These are phyloP conservation scores for Leccinellum albellum DNA, from an alignment of 768 basidiomycete genomes.

Conservation along the genomic window DNA sequence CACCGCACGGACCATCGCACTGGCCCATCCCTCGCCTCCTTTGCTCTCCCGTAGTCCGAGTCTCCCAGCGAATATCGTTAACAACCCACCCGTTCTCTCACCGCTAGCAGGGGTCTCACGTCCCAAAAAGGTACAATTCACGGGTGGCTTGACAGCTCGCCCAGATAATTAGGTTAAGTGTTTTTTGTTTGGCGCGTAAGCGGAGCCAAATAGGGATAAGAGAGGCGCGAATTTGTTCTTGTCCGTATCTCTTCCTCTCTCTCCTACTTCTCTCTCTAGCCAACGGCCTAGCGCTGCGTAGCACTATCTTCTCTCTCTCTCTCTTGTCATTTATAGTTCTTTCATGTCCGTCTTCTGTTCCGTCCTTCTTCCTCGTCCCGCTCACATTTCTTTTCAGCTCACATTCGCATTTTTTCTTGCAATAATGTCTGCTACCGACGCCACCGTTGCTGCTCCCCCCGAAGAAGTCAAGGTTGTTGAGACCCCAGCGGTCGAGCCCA, in stretches of 20 bases:
- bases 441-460: constrained; percentile 42
- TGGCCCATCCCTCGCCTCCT: background rate
- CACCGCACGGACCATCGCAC: constrained; percentile 29
- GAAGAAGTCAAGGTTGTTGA: constrained; percentile 56
- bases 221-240: constrained; percentile 34
- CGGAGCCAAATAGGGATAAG: constrained; percentile 42
- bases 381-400: constrained; percentile 40
- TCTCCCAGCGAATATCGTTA: background rate
- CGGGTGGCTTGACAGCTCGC: constrained; percentile 11
- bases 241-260: constrained; percentile 45
- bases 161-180: constrained; percentile 31
- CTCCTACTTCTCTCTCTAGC: constrained; percentile 55
- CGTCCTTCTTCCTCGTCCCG: constrained; percentile 1
- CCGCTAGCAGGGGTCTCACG: constrained; percentile 7
- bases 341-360: constrained; percentile 38
- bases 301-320: constrained; percentile 47
- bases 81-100: background rate
- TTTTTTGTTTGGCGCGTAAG: constrained; percentile 39
- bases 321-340: constrained; percentile 54
- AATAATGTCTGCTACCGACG: constrained; percentile 84
- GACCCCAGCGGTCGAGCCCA: constrained; percentile 31
- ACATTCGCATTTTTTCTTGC: constrained; percentile 45
- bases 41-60: background rate
- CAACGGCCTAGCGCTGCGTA: constrained; percentile 51
- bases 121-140: constrained; percentile 2